These are phyloP conservation scores for Aspergillus felis DNA, from an alignment of 2,329 filamentous ascomycete genomes.

Conservation along the genomic window DNA sequence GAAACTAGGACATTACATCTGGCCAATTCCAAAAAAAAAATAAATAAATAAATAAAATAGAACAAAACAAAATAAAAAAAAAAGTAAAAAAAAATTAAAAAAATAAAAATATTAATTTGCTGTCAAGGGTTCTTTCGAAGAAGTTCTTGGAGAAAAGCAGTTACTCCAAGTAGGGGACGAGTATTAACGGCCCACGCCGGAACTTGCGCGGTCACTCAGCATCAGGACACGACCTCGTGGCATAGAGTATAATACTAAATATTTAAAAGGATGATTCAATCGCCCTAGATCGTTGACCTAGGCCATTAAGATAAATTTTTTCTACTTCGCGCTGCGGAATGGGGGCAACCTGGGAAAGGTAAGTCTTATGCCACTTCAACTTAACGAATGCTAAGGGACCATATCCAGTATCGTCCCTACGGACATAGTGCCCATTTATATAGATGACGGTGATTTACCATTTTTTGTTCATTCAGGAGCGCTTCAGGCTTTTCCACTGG, in stretches of 20 bases:
- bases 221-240: background rate
- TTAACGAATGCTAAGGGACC: background rate
- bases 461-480: background rate
- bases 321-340: background rate
- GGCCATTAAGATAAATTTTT: background rate
- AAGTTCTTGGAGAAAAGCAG: background rate
- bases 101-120: background rate
- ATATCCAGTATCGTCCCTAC: background rate
- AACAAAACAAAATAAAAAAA: too few species aligned
- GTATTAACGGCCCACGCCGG: background rate
- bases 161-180: background rate
- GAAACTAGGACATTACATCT: background rate
- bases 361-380: background rate
- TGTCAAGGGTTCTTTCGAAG: background rate
- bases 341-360: background rate
- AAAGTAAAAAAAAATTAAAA: too few species aligned
- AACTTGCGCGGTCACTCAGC: background rate
- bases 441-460: background rate
- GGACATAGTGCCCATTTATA: background rate
- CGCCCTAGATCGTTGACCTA: background rate
- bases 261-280: background rate
- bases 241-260: background rate
- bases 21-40: background rate
- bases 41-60: too few species aligned
- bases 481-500: background rate